A percentile compares a stretch with the other conserved stretches of the same genome.
These are phyloP conservation scores for Podaxis sp. DNA, from an alignment of 768 basidiomycete genomes.

Conservation along the genomic window DNA sequence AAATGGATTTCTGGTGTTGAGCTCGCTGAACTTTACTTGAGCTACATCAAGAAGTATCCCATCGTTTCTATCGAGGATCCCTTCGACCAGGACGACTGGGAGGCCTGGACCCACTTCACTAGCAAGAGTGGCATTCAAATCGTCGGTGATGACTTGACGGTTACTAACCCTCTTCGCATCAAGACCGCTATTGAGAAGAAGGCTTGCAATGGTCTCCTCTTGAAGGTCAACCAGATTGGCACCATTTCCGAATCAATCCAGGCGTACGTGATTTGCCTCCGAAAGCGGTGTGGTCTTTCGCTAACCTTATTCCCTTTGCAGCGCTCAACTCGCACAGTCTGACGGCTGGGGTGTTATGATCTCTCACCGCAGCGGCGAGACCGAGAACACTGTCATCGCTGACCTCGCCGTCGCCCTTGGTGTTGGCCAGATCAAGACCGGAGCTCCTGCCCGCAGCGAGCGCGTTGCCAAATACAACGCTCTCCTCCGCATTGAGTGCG, in stretches of 20 bases:
- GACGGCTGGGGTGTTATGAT: conserved; percentile 99
- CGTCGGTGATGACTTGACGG: conserved; percentile 95
- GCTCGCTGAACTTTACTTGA: conserved; percentile 89
- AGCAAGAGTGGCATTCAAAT: conserved; percentile 76
- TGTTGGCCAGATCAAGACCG: conserved; percentile 96
- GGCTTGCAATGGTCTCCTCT: conserved; percentile 96
- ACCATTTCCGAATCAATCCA: conserved; percentile 99
- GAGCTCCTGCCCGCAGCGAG: conserved; percentile 93
- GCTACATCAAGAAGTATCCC: conserved; percentile 88
- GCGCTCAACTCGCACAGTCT: conserved; percentile 92
- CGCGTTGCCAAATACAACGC: conserved; percentile 95
- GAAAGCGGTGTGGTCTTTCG: not conserved
- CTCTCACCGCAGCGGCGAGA: conserved; percentile 98
- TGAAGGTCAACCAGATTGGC: conserved; percentile 99
- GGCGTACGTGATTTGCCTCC: conserved; percentile 60
- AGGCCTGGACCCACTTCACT: conserved; percentile 94
- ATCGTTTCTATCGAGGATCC: conserved; percentile 97
- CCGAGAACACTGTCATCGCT: conserved; percentile 95
- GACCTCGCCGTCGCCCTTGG: conserved; percentile 93
- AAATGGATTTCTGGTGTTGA: conserved; percentile 93
- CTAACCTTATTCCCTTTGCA: conserved; percentile 22
- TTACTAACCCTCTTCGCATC: conserved; percentile 96
- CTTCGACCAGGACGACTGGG: conserved; percentile 99
- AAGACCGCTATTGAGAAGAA: conserved; percentile 99
- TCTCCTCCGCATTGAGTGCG: conserved; percentile 86